phyloP scores from a whole-genome alignment of 1,284 basidiomycete genomes.

The Phellinidium pouzarii region DNA sequence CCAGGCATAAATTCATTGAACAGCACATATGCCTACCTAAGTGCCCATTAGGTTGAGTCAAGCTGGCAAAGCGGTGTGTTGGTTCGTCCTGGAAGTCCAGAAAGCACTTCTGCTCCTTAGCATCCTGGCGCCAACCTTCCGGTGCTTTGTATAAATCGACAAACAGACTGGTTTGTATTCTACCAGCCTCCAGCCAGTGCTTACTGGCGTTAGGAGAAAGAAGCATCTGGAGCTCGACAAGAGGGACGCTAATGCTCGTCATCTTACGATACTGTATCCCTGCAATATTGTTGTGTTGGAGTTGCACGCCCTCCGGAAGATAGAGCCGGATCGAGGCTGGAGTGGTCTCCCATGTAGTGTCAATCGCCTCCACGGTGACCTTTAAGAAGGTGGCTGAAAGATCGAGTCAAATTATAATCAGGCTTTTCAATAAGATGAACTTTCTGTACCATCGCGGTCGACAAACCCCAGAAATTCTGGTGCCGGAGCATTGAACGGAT shows the following conservation, averaged over 20 bases:
- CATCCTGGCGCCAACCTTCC: constrained; percentile 46
- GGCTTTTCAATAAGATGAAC: not conserved
- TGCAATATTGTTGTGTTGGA: constrained; percentile 71
- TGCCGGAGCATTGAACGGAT: constrained; percentile 76
- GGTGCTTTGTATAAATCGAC: constrained; percentile 69
- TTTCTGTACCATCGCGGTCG: constrained; percentile 64
- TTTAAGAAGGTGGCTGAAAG: constrained; percentile 67
- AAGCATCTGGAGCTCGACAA: constrained; percentile 39
- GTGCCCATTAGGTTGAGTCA: not conserved
- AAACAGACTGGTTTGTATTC: constrained; percentile 46
- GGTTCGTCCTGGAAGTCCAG: constrained; percentile 60
- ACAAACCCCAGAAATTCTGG: constrained; percentile 53
- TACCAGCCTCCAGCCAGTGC: constrained; percentile 67
- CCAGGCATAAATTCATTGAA: not conserved
- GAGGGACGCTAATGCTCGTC: constrained; percentile 49
- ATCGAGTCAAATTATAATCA: not conserved
- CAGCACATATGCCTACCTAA: not conserved
- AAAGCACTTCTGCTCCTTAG: constrained; percentile 56
- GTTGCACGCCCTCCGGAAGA: constrained; percentile 51
- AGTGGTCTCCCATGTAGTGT: constrained; percentile 48
- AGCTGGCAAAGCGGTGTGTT: constrained; percentile 9
- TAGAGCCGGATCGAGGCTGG: constrained; percentile 49
- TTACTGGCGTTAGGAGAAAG: constrained; percentile 34
- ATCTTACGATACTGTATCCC: constrained; percentile 57
- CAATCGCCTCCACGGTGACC: constrained; percentile 45